Base-by-base conservation (phyloP, 2,329 filamentous ascomycete genomes). In the Fusarium pilosicola region DNA sequence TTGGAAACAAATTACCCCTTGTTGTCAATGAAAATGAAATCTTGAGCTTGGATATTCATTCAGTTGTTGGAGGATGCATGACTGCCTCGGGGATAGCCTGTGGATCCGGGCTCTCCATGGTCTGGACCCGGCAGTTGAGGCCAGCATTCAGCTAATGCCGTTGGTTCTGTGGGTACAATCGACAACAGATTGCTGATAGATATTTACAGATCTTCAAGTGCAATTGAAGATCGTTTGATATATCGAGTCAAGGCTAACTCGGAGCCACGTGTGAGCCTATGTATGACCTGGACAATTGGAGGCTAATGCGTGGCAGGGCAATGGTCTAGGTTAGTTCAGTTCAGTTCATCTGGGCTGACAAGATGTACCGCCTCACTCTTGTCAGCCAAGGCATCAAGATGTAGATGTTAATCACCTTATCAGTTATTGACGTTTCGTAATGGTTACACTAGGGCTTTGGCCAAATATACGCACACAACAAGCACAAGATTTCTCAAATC, bases 361-460 rank as follows among this genome's bases (percentile, higher is more conserved):
- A 38, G 52, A 44, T 32, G 56, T 51, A 44, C 65, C 66, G 73
- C 75, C 73, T 75, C 75, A 75, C 62, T 76, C 56, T 76, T 39
- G 52, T 63, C 28, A 64, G 52, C 48, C 45, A 34, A 46, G 42
- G 26, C 57, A 56, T 41, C 30, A 54, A 32, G 28, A 22, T 30
- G 18, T 36, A 28, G 57, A 60, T n/a, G 51, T 20, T 38, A 15
- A 49, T n/a, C 32, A 34, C 32, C 32, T 34, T 51, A 28, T 22
- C 17, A 59, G 39, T 48, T 28, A 20, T 44, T 44, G 41, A 24
- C 41, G n/a, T 18, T 44, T 24, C 10, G 41, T 22, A 48, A 12
- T 48, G 45, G 45, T 15, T 22, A 22, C 45, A 48, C 20, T 48
- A 28, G 45, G 61, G 64, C 24, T 56, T 34, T 15, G 30, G 15